Evolutionary conservation across 2,329 filamentous ascomycete species (phyloP).

Genomic region (Fusarium transvaalense): DNA sequence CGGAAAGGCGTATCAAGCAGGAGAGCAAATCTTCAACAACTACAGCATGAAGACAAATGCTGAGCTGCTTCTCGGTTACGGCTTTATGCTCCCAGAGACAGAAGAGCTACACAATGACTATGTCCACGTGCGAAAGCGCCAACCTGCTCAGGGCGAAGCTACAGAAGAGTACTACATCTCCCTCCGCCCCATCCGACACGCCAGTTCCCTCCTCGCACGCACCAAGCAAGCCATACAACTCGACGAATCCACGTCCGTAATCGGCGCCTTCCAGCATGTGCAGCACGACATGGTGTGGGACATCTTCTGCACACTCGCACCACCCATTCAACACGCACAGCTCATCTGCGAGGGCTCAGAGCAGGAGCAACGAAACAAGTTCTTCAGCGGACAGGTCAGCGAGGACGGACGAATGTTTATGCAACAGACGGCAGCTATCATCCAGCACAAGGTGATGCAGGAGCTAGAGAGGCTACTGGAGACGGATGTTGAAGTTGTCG

Average conservation of each 20-base stretch:
- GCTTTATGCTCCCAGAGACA: constrained; percentile 67
- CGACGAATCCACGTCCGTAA: constrained; percentile 43
- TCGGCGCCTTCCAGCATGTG: constrained; percentile 62
- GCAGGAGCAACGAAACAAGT: constrained; percentile 40
- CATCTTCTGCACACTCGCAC: constrained; percentile 58
- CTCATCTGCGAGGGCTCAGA: constrained; percentile 51
- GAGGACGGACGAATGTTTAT: constrained; percentile 48
- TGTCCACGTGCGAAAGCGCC: constrained; percentile 65
- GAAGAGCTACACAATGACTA: constrained; percentile 69
- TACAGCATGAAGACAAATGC: constrained; percentile 82
- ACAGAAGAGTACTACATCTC: constrained; percentile 66
- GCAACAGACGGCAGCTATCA: constrained; percentile 55
- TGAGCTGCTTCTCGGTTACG: constrained; percentile 74
- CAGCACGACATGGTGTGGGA: constrained; percentile 67
- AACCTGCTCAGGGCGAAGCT: constrained; percentile 32
- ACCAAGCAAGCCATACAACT: constrained; percentile 55
- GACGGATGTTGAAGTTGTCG: constrained; percentile 59
- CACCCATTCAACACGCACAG: constrained; percentile 48
- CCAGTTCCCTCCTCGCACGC: constrained; percentile 62
- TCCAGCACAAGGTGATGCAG: constrained; percentile 59
- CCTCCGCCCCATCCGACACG: constrained; percentile 61
- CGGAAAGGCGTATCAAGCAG: constrained; percentile 59
- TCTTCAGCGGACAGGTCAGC: constrained; percentile 51
- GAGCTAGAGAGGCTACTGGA: constrained; percentile 61
- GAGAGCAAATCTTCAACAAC: constrained; percentile 75